Percentiles rank a stretch among this genome's conserved stretches.
Evolutionary conservation across 345 rosid genomes (phyloP).

Genomic region (Carallia brachiata): DNA sequence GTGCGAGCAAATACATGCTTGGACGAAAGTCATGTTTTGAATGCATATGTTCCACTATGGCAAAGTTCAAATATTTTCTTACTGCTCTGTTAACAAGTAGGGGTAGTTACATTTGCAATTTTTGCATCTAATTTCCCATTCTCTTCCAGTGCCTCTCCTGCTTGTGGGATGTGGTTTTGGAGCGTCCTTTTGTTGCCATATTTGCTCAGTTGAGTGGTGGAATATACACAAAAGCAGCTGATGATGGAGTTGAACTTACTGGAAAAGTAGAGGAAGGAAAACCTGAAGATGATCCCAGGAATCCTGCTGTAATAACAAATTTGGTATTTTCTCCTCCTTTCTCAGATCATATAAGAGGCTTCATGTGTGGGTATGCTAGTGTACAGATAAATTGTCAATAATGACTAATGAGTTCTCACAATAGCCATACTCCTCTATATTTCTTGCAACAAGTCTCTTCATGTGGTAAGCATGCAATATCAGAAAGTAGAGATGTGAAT

Average conservation of each 20-base stretch:
- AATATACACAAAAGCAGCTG: conserved; percentile 97
- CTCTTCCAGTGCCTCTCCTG: conserved; percentile 90
- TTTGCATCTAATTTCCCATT: conserved; percentile 16
- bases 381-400: too few species aligned
- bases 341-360: not conserved
- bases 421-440: too few species aligned
- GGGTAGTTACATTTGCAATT: not conserved
- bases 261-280: conserved; percentile 99
- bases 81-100: not conserved
- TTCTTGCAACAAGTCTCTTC: too few species aligned
- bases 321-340: conserved; percentile 49
- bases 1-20: not conserved
- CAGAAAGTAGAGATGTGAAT: too few species aligned
- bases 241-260: conserved; percentile 98
- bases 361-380: too few species aligned
- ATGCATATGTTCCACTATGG: not conserved
- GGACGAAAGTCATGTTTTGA: not conserved
- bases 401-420: too few species aligned
- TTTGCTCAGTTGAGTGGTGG: conserved; percentile 99
- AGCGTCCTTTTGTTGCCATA: conserved; percentile 95
- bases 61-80: not conserved
- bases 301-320: conserved; percentile 98
- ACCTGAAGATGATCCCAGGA: conserved; percentile 99
- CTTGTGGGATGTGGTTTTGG: conserved; percentile 99
- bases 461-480: too few species aligned